These are phyloP conservation scores for Fusarium equiseti DNA, from an alignment of 2,329 filamentous ascomycete genomes.

Conservation along the genomic window DNA sequence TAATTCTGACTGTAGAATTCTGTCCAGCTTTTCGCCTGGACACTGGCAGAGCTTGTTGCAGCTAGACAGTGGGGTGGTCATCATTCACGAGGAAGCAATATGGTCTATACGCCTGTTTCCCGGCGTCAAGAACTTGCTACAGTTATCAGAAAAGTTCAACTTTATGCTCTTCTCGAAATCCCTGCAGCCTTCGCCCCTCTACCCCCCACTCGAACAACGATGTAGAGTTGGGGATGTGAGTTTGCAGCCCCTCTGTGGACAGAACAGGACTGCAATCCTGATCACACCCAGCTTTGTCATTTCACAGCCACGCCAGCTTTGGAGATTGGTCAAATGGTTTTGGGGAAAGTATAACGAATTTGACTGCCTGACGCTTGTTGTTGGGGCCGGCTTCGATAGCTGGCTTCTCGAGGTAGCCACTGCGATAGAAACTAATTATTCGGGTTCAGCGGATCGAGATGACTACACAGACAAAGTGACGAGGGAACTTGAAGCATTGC, in stretches of 20 bases:
- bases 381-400: conserved; percentile 47
- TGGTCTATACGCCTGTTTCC: conserved; percentile 57
- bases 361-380: conserved; percentile 45
- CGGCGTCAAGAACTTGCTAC: conserved; percentile 52
- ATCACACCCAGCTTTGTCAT: conserved; percentile 59
- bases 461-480: background rate
- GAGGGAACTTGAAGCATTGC: conserved; percentile 33
- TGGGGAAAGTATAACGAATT: conserved; percentile 36
- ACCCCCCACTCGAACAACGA: conserved; percentile 15
- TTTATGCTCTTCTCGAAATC: conserved; percentile 59
- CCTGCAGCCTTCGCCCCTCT: conserved; percentile 33
- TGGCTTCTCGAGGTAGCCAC: conserved; percentile 49
- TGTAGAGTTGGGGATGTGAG: conserved; percentile 39
- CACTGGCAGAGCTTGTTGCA: conserved; percentile 62
- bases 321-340: conserved; percentile 54
- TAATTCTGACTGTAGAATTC: conserved; percentile 58
- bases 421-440: conserved; percentile 31
- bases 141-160: conserved; percentile 42
- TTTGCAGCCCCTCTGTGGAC: conserved; percentile 49
- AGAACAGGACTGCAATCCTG: conserved; percentile 51
- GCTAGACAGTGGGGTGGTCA: conserved; percentile 50
- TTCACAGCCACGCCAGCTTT: conserved; percentile 53
- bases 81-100: conserved; percentile 60
- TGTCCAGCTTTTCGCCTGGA: conserved; percentile 56
- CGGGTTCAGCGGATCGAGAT: background rate